Conservation (phyloP, 176 grass and related monocot species). For the Canna indica region DNA sequence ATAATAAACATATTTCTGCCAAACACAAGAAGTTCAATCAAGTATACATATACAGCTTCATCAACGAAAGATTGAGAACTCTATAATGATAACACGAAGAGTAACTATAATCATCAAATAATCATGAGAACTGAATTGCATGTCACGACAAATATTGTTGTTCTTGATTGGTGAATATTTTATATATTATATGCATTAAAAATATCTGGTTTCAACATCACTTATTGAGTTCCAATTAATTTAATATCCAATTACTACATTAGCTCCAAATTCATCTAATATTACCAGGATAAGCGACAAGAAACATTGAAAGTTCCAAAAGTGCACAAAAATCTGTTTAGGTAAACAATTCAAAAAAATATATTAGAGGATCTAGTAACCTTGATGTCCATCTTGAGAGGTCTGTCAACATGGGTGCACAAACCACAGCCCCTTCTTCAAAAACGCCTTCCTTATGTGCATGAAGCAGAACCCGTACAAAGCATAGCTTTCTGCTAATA, state of each 20-base stretch:
- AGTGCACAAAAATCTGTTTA: no score
- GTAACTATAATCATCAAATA: background rate
- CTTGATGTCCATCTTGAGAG: conserved; percentile 70
- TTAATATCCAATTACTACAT: background rate
- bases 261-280: no score
- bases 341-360: no score
- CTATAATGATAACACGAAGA: background rate
- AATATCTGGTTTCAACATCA: background rate
- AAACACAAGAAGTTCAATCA: background rate
- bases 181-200: background rate
- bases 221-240: background rate
- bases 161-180: background rate
- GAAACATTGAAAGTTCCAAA: background rate
- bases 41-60: background rate
- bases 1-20: background rate
- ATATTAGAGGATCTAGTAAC: conserved; percentile 33
- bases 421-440: conserved; percentile 75
- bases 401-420: conserved; percentile 55
- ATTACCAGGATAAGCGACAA: no score
- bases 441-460: conserved; percentile 73
- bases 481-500: conserved; percentile 30
- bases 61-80: background rate
- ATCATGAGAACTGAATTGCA: background rate
- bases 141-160: background rate
- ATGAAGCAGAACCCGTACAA: conserved; percentile 59